Percentiles rank a stretch among this genome's conserved stretches.
Evolutionary conservation across 2,329 filamentous ascomycete species (phyloP).

Genomic region (Sphaerostilbella broomeana): DNA sequence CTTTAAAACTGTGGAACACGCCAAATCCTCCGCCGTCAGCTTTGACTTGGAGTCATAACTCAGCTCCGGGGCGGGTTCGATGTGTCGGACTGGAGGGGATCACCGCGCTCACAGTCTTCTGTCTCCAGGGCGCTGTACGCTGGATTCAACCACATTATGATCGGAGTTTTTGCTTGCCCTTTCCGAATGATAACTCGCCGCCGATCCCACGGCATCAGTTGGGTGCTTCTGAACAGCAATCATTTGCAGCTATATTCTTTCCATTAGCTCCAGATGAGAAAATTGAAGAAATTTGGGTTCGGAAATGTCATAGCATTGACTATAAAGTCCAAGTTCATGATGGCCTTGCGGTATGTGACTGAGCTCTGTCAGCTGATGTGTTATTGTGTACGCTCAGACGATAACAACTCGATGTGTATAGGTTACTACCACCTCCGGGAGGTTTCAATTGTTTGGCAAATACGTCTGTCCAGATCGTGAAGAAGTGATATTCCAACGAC

Average conservation of each 20-base stretch:
- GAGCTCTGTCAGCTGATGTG: too few species aligned
- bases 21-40: background rate
- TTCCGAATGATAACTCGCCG: background rate
- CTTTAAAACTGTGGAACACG: constrained; percentile 1
- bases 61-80: background rate
- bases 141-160: constrained; percentile 1
- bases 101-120: constrained; percentile 2
- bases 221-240: background rate
- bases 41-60: constrained; percentile 1
- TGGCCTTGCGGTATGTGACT: constrained; percentile 1
- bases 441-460: background rate
- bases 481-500: background rate
- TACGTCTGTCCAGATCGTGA: background rate
- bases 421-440: background rate
- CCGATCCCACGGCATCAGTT: background rate
- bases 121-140: background rate
- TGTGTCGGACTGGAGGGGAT: background rate
- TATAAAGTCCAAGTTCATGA: too few species aligned
- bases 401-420: background rate
- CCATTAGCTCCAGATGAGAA: background rate
- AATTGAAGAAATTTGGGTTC: background rate
- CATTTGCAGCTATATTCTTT: background rate
- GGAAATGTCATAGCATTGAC: background rate
- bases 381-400: too few species aligned
- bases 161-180: too few species aligned